Evolutionary conservation across 441 rosid genomes (phyloP).

Genomic region (Adansonia gregorii): DNA sequence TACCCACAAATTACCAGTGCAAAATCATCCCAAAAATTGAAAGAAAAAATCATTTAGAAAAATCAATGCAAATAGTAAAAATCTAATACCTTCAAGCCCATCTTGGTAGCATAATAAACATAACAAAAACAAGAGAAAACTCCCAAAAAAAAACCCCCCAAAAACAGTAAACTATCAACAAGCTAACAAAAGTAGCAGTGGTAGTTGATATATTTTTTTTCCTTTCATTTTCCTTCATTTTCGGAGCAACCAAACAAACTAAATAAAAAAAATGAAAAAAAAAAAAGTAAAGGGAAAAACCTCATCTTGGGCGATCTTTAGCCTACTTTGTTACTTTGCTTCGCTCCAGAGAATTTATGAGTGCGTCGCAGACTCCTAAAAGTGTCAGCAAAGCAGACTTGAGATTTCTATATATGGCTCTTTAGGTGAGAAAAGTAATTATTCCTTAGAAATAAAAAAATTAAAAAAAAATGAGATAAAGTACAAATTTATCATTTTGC

Average conservation of each 20-base stretch:
- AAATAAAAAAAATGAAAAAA: neutral
- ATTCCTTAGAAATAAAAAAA: too few relatives aligned
- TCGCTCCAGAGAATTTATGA: neutral
- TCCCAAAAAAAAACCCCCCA: neutral
- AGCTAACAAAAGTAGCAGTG: neutral
- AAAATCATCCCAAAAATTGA: too few relatives aligned
- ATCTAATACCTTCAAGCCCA: neutral
- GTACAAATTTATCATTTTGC: too few relatives aligned
- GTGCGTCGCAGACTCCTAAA: neutral
- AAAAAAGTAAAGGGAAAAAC: neutral
- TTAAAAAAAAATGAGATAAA: too few relatives aligned
- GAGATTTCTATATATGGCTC: too few relatives aligned
- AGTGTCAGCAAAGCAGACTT: too few relatives aligned
- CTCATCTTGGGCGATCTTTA: neutral
- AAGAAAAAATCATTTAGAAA: neutral
- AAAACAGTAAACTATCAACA: neutral
- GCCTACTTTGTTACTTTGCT: neutral
- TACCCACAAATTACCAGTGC: neutral
- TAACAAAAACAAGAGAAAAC: neutral
- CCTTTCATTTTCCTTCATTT: neutral
- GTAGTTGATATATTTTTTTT: neutral
- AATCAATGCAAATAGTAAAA: neutral
- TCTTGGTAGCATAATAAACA: neutral
- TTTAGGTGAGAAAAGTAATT: too few relatives aligned
- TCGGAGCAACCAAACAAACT: constrained; percentile 18